Percentiles rank a stretch among this genome's conserved stretches.
phyloP scores from a whole-genome alignment of 768 basidiomycete species.

The Boletus huronensis region DNA sequence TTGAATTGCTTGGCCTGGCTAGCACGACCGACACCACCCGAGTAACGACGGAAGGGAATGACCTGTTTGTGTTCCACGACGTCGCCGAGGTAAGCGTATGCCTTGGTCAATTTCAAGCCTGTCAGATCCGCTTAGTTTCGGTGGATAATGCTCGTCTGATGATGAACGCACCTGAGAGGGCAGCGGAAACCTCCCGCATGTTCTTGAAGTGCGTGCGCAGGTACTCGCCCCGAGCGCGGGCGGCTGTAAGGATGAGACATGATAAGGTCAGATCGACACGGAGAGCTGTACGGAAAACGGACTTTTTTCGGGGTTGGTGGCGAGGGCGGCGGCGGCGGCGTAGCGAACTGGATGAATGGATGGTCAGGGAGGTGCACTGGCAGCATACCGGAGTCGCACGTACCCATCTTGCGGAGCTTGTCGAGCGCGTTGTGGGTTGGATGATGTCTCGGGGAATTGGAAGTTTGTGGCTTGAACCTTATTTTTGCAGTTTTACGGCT shows the following conservation, averaged over 20 bases:
- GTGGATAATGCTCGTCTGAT: neutral
- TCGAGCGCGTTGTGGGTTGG: conserved; percentile 35
- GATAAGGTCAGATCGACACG: conserved; percentile 7
- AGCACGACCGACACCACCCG: conserved; percentile 93
- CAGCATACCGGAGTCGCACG: conserved; percentile 32
- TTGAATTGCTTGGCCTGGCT: conserved; percentile 96
- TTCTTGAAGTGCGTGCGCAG: conserved; percentile 99
- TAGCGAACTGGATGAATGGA: conserved; percentile 69
- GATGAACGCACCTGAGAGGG: conserved; percentile 69
- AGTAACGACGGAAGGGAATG: conserved; percentile 94
- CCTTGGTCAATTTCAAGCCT: conserved; percentile 94
- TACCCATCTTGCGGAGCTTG: conserved; percentile 63
- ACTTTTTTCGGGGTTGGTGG: conserved; percentile 96
- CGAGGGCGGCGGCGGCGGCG: conserved; percentile 82
- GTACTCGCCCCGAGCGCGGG: conserved; percentile 93
- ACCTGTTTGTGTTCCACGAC: conserved; percentile 96
- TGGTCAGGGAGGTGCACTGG: conserved; percentile 18
- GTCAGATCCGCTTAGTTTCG: conserved; percentile 1
- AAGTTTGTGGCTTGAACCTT: conserved; percentile 33
- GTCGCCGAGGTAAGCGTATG: conserved; percentile 89
- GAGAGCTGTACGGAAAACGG: conserved; percentile 29
- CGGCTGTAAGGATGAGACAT: conserved; percentile 48
- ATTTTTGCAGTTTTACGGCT: conserved; percentile 27
- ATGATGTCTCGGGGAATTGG: conserved; percentile 60
- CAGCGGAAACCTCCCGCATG: conserved; percentile 98